Evolutionary conservation across 306 rosid species (phyloP).

Genomic region (Glycyrrhiza uralensis): DNA sequence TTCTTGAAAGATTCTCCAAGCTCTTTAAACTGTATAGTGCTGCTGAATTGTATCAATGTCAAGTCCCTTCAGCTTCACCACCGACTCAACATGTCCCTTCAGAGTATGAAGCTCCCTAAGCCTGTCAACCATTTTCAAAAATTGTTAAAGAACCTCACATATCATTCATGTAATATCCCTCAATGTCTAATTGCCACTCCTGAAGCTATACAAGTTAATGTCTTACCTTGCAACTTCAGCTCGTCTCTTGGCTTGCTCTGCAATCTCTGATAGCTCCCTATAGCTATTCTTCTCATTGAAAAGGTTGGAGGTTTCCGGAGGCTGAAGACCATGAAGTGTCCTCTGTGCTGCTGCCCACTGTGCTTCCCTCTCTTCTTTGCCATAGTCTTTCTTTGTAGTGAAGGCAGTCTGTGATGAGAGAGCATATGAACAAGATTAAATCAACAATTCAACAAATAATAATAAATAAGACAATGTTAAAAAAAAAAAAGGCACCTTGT

Average conservation of each 20-base stretch:
- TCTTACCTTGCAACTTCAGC: slow-evolving; percentile 94
- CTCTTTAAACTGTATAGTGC: slow-evolving; percentile 78
- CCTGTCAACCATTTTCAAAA: slow-evolving; percentile 40
- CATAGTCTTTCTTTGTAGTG: slow-evolving; percentile 91
- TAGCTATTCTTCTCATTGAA: slow-evolving; percentile 59
- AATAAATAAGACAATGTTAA: background rate
- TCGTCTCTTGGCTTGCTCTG: slow-evolving; percentile 90
- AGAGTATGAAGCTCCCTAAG: slow-evolving; percentile 78
- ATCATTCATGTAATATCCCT: background rate
- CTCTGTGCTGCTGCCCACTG: slow-evolving; percentile 96
- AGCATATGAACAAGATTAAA: background rate
- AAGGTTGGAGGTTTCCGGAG: slow-evolving; percentile 59
- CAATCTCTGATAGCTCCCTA: slow-evolving; percentile 93
- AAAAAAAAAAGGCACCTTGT: slow-evolving; percentile 56
- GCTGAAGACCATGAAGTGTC: slow-evolving; percentile 93
- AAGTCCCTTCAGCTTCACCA: slow-evolving; percentile 92
- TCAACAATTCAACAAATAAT: background rate
- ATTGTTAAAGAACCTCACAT: slow-evolving; percentile 2
- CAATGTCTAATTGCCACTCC: background rate
- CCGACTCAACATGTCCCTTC: slow-evolving; percentile 93
- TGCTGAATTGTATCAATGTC: slow-evolving; percentile 82
- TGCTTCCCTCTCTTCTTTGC: slow-evolving; percentile 96
- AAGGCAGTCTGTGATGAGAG: slow-evolving; percentile 71
- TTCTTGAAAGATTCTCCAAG: slow-evolving; percentile 2
- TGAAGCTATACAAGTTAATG: background rate